phyloP scores from a whole-genome alignment of 306 rosid genomes.

The Luffa aegyptiaca region DNA sequence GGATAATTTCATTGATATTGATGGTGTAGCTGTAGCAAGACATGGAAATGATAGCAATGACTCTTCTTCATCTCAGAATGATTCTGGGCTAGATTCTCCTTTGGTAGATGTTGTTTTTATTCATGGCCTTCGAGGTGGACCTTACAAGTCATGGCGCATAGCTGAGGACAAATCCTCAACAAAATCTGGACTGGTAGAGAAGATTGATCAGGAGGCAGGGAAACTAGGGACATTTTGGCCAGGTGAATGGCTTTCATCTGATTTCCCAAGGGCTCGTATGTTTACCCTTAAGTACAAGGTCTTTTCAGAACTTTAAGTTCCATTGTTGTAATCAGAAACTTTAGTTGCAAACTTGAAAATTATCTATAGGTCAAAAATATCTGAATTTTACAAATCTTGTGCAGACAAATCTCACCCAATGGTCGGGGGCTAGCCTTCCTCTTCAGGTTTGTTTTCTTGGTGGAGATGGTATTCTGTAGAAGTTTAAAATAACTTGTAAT shows the following conservation, averaged over 20 bases:
- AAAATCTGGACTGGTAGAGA: constrained; percentile 71
- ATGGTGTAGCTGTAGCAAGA: constrained; percentile 19
- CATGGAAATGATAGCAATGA: constrained; percentile 22
- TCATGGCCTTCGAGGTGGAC: constrained; percentile 95
- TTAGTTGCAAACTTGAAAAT: constrained; percentile 2
- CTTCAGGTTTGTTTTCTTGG: constrained; percentile 57
- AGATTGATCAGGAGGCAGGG: constrained; percentile 96
- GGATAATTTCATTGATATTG: constrained; percentile 20
- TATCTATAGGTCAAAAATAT: constrained; percentile 10
- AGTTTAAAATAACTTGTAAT: neutral
- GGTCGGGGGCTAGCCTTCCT: constrained; percentile 98
- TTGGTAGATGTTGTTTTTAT: constrained; percentile 72
- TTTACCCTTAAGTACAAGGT: constrained; percentile 91
- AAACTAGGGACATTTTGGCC: constrained; percentile 98
- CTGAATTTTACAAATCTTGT: constrained; percentile 31
- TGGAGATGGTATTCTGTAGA: no score
- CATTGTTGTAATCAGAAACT: neutral
- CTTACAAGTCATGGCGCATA: constrained; percentile 90
- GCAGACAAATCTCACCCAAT: constrained; percentile 90
- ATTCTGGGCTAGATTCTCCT: constrained; percentile 30
- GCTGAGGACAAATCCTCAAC: constrained; percentile 85
- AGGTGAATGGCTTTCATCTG: constrained; percentile 94
- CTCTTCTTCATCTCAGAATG: constrained; percentile 24
- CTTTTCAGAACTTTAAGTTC: constrained; percentile 6
- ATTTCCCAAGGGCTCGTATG: constrained; percentile 79